Base-by-base conservation (phyloP, 306 rosid species). In the Vigna mungo region DNA sequence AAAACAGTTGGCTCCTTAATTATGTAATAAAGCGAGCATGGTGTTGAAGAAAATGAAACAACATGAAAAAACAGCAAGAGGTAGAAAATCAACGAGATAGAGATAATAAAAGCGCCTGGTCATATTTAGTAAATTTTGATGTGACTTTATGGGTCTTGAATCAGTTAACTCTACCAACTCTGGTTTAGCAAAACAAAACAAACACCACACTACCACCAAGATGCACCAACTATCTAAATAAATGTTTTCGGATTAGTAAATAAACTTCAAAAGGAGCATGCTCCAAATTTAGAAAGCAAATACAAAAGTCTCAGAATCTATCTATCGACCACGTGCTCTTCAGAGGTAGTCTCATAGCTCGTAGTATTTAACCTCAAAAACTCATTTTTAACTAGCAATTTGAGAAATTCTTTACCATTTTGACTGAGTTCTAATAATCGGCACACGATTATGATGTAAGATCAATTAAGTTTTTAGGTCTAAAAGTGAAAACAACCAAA, bases 41-140 rank as follows among this genome's bases (percentile, higher is more conserved):
- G 54, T 27, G 76, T 18, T 70, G 44, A 75, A 62, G 72, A 6
- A 77, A 62, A 74, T 36, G 49, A 71, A 72, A 32, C 65, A 52
- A 25, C 27, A 25, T 2, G 27, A 21, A 78, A 23, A 47, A 72
- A 9, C 47, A 72, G 6, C 71, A 60, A 44, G 69, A 53, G 74
- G 76, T 39, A 78, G 27, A 25, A 25, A 25, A 61, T 53, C 71
- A 79, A 62, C 5, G 46, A 20, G 34, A 27, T 15, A 68, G 4
- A 27, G n/a, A 44, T 63, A 67, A 44, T 7, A 39, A 49, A 44
- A 56, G 32, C 2, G 8, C 7, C 4, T 23, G 32, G 59, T 51
- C 53, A 52, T 25, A 41, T 66, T 37, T 52, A 48, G 34, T 37
- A 73, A 67, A 18, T 59, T 78, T 62, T 49, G 46, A 25, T 36